These are phyloP conservation scores for Camelina hispida DNA, from an alignment of 345 rosid genomes.

Conservation along the genomic window DNA sequence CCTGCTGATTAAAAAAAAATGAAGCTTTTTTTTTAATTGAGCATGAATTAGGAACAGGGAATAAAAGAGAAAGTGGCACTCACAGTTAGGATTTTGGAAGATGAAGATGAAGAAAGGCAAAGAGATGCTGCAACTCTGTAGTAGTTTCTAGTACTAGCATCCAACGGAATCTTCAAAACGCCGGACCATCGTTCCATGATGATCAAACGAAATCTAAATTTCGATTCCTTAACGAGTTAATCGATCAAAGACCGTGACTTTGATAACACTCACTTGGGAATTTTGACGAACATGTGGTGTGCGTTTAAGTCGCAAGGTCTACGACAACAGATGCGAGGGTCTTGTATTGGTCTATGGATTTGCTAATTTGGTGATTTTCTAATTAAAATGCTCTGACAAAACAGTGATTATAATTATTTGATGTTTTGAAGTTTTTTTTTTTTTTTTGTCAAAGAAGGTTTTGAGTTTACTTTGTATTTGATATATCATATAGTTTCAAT, in stretches of 20 bases:
- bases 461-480: background rate
- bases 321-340: too few relatives aligned
- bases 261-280: background rate
- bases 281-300: conserved; percentile 36
- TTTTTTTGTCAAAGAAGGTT: too few relatives aligned
- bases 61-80: conserved; percentile 21
- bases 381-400: too few relatives aligned
- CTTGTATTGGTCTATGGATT: too few relatives aligned
- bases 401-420: too few relatives aligned
- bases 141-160: conserved; percentile 21
- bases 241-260: conserved; percentile 3
- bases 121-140: conserved; percentile 78
- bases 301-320: background rate
- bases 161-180: conserved; percentile 63
- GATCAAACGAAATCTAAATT: conserved; percentile 8
- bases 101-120: conserved; percentile 52
- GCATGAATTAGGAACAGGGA: background rate
- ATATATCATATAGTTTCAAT: background rate
- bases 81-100: conserved; percentile 46
- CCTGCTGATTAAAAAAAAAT: conserved; percentile 43
- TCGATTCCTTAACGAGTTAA: background rate
- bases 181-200: conserved; percentile 73
- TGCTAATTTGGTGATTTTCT: too few relatives aligned
- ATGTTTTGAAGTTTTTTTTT: too few relatives aligned
- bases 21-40: background rate